A percentile compares a stretch with the other conserved stretches of the same genome.
These are phyloP conservation scores for Penicillium salamii DNA, from an alignment of 495 filamentous ascomycete species.

Conservation along the genomic window DNA sequence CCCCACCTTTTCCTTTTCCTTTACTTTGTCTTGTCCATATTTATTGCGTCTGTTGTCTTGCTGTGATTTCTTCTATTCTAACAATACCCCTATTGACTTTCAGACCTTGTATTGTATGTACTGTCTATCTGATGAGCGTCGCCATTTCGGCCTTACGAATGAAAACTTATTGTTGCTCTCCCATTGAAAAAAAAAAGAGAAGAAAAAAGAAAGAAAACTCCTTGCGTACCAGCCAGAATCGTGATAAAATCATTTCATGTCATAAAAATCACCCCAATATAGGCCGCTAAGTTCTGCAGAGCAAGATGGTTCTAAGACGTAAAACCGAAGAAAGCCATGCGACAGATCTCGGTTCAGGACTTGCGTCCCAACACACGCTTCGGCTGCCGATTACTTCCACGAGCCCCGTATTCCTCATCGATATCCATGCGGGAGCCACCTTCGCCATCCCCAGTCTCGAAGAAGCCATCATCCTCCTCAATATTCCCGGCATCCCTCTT, in stretches of 20 bases:
- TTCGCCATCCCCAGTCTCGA: conserved; percentile 47
- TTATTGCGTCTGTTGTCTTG: conserved; percentile 17
- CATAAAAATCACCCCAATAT: background rate
- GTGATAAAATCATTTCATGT: conserved; percentile 6
- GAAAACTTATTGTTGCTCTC: conserved; percentile 7
- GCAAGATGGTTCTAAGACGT: background rate
- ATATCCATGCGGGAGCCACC: conserved; percentile 48
- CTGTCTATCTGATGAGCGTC: conserved; percentile 26
- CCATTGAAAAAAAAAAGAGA: background rate
- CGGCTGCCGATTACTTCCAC: conserved; percentile 30
- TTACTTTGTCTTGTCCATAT: conserved; percentile 27
- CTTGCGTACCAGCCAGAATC: background rate
- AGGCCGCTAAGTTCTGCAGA: background rate
- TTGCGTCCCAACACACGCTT: conserved; percentile 45
- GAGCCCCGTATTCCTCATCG: conserved; percentile 35
- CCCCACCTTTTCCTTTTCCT: conserved; percentile 2
- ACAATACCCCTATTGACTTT: conserved; percentile 38
- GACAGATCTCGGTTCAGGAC: conserved; percentile 16
- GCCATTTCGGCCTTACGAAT: conserved; percentile 24
- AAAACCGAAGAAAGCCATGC: background rate
- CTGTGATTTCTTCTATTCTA: conserved; percentile 22
- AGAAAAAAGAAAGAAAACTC: too few relatives aligned
- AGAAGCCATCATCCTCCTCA: conserved; percentile 46
- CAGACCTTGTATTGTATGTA: conserved; percentile 32
- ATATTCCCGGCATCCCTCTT: conserved; percentile 45